A percentile compares a stretch with the other conserved stretches of the same genome.
These are phyloP conservation scores for Xylariaceae sp. DNA, from an alignment of 2,329 filamentous ascomycete species.

Conservation along the genomic window DNA sequence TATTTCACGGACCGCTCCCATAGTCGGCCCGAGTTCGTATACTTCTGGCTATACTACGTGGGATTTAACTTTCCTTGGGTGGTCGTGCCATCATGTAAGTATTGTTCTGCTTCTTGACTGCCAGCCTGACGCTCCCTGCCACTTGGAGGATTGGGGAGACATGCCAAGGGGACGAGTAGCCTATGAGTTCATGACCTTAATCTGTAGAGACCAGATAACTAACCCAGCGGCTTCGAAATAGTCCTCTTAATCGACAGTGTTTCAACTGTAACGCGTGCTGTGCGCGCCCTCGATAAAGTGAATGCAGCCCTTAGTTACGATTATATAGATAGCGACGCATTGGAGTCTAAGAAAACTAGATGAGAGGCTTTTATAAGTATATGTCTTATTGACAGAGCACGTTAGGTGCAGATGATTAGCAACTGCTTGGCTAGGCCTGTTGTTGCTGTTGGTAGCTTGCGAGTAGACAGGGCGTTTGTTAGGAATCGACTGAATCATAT, in stretches of 20 bases:
- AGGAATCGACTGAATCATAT: no score
- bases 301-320: slow-evolving; percentile 18
- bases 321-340: slow-evolving; percentile 9
- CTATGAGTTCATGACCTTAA: neutral
- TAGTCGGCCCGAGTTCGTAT: slow-evolving; percentile 56
- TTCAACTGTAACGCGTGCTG: slow-evolving; percentile 22
- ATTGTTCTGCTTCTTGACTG: neutral
- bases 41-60: slow-evolving; percentile 62
- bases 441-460: no score
- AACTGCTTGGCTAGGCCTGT: no score
- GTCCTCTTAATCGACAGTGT: slow-evolving; percentile 28
- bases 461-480: no score
- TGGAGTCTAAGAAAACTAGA: slow-evolving; percentile 24
- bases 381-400: neutral
- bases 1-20: slow-evolving; percentile 43
- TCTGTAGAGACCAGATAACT: neutral
- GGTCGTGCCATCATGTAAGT: slow-evolving; percentile 52
- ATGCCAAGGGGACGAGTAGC: neutral
- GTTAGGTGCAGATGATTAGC: no score
- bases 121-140: neutral
- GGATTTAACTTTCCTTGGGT: slow-evolving; percentile 60
- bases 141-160: neutral
- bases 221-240: slow-evolving; percentile 8
- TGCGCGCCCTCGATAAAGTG: slow-evolving; percentile 25
- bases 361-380: slow-evolving; percentile 3